Base-by-base conservation (phyloP, 2,329 filamentous ascomycete genomes). In the Phaeosphaeria sp. region DNA sequence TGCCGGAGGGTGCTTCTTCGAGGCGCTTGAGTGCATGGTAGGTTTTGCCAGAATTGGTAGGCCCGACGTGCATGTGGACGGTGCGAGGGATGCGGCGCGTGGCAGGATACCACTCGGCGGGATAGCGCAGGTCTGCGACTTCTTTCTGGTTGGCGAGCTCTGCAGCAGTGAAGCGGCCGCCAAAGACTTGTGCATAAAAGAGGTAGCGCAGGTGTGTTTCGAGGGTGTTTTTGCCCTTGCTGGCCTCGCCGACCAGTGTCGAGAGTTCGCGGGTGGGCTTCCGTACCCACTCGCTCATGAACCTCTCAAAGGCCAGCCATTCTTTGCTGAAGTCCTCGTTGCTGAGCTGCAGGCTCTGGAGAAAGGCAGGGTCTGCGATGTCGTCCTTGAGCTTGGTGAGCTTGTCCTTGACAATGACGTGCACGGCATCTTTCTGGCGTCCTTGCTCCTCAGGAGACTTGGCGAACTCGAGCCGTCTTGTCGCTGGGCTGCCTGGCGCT, bases 21-120 rank as follows among this genome's bases (percentile, higher is more conserved):
- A 99, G 83, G 13, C 90, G 88, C 78, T 96, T 89, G 62, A 99
- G 80, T 0, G 95, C 96, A 73, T 93, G 90, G 73, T 98, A 99
- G 0, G 96, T 99, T 82, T 99, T 99, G 56, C 95, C 95, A 0
- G 95, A 98, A 77, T 99, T 99, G 1, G 95, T 99, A 1, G 95
- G 95, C 0, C 95, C 95, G 50, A 99, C 93, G 69, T 99, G 95
- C 20, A 99, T 82, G 79, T 98, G 92, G 42, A 99, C 85, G 0
- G 87, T 94, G 46, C 95, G 85, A 70, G 93, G 91, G 67, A 95
- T 82, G 46, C 87, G 84, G 57, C 96, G 86, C 1, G 95, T 95
- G 3, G 86, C 88, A 0, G 94, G 92, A 72, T 90, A 98, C 94
- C 94, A 98, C 75, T 99, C 95, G 53, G 89, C 85, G 0, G 95